Conservation (phyloP, 1,284 basidiomycete species). For the Rugosomyces carneus region DNA sequence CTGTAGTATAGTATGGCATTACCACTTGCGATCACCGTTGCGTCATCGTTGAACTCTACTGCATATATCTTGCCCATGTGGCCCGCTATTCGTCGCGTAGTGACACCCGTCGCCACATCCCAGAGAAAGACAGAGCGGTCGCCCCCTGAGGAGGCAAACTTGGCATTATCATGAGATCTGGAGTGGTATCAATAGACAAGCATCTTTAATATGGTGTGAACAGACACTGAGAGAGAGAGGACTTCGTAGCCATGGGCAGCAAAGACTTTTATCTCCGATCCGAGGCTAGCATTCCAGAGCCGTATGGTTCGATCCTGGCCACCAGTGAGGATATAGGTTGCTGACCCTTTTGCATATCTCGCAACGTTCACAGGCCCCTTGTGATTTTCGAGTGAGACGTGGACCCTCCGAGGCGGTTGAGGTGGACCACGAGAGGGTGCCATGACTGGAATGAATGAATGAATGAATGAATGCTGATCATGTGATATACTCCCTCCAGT, state of each 20-base stretch:
- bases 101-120: slow-evolving; percentile 88
- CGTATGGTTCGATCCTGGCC: slow-evolving; percentile 87
- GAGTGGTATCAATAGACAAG: slow-evolving; percentile 2
- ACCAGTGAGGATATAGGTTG: slow-evolving; percentile 87
- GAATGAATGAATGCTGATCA: not conserved
- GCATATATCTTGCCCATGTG: slow-evolving; percentile 89
- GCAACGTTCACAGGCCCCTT: slow-evolving; percentile 81
- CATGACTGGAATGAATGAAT: too few species aligned
- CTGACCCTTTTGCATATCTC: slow-evolving; percentile 78
- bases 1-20: slow-evolving; percentile 4
- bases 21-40: slow-evolving; percentile 84
- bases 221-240: slow-evolving; percentile 82
- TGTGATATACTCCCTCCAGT: too few species aligned
- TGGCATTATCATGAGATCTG: slow-evolving; percentile 88
- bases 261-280: slow-evolving; percentile 88
- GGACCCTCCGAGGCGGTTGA: slow-evolving; percentile 53
- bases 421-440: slow-evolving; percentile 58
- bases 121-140: slow-evolving; percentile 91
- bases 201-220: not conserved
- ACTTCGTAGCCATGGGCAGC: slow-evolving; percentile 92
- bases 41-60: slow-evolving; percentile 87
- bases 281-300: slow-evolving; percentile 85
- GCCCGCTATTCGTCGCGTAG: slow-evolving; percentile 77
- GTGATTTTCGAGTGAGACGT: slow-evolving; percentile 57
- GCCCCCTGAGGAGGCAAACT: slow-evolving; percentile 90